Conservation (phyloP, 306 rosid species). For the Cicer arietinum region DNA sequence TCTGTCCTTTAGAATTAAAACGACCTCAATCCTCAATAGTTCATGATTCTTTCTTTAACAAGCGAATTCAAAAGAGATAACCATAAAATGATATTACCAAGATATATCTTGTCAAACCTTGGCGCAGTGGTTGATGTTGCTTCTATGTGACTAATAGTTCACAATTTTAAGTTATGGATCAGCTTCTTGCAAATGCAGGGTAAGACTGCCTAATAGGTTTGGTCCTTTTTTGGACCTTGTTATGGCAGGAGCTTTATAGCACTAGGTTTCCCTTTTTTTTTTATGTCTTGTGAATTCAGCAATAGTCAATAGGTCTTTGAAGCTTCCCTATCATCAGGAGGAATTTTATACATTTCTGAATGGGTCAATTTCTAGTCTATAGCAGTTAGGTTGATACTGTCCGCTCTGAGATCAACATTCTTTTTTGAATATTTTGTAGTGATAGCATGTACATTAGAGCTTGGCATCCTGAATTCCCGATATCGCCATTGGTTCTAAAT, state of each 20-base stretch:
- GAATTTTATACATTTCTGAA: slow-evolving; percentile 20
- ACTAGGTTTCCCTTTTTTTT: background rate
- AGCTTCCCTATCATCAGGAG: slow-evolving; percentile 4
- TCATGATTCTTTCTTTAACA: background rate
- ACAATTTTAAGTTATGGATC: background rate
- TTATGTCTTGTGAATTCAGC: slow-evolving; percentile 23
- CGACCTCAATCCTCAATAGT: slow-evolving; percentile 5
- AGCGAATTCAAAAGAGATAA: slow-evolving; percentile 21
- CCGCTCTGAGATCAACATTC: slow-evolving; percentile 11
- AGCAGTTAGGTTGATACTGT: slow-evolving; percentile 1
- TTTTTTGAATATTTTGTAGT: slow-evolving; percentile 29
- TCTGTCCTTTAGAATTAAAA: slow-evolving; percentile 2
- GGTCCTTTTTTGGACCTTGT: slow-evolving; percentile 14
- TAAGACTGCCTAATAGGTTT: background rate
- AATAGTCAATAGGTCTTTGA: slow-evolving; percentile 3
- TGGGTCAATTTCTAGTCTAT: slow-evolving; percentile 13
- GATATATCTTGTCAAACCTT: slow-evolving; percentile 19
- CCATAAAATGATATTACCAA: slow-evolving; percentile 23
- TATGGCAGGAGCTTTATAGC: slow-evolving; percentile 5
- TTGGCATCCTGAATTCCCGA: background rate
- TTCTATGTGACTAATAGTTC: background rate
- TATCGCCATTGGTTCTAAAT: slow-evolving; percentile 16
- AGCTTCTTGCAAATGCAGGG: slow-evolving; percentile 6
- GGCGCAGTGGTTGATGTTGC: background rate
- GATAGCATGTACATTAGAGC: slow-evolving; percentile 2